Percentiles rank a stretch among this genome's conserved stretches.
phyloP scores from a whole-genome alignment of 176 grass and related monocot genomes.

The Zea mays region Zm-B73-REFERENCE-NAM-5.0 NC_050105.1:13299501-13300000 shows the following conservation, averaged over 20 bases:
- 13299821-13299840: constrained; percentile 68
- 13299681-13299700: constrained; percentile 13
- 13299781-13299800: constrained; percentile 38
- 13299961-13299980: constrained; percentile 61
- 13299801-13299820: constrained; percentile 51
- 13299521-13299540: constrained; percentile 20
- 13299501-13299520: constrained; percentile 18
- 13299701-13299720: constrained; percentile 19
- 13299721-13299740: background rate
- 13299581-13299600: constrained; percentile 31
- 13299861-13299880: constrained; percentile 41
- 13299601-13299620: constrained; percentile 30
- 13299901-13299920: constrained; percentile 53
- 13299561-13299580: constrained; percentile 29
- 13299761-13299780: constrained; percentile 19
- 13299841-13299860: constrained; percentile 60
- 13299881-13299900: constrained; percentile 60
- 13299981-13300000: constrained; percentile 48
- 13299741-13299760: constrained; percentile 17
- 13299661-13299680: constrained; percentile 8
- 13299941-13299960: constrained; percentile 66
- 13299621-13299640: constrained; percentile 39
- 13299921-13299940: constrained; percentile 65
- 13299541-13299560: constrained; percentile 25
- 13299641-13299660: constrained; percentile 38